A percentile compares a stretch with the other conserved stretches of the same genome.
Conservation (phyloP, 1,284 basidiomycete species). For the Meira miltonrushii region DNA sequence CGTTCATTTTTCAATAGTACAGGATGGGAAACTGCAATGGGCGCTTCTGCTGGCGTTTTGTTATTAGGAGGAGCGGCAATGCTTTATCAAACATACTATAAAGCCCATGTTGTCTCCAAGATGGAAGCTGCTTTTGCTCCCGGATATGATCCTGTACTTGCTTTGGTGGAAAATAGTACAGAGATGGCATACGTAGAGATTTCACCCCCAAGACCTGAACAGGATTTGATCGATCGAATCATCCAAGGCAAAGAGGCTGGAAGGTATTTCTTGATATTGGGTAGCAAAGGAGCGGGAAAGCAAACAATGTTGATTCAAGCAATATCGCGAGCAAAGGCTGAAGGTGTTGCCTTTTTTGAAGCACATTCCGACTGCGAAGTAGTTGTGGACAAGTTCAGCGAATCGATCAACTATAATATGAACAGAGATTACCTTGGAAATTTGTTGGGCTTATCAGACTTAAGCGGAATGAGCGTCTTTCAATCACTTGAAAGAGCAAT, state of each 20-base stretch:
- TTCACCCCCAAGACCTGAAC: slow-evolving; percentile 30
- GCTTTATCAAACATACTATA: slow-evolving; percentile 44
- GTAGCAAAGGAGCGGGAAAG: slow-evolving; percentile 45
- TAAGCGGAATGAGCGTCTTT: slow-evolving; percentile 38
- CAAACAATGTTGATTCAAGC: slow-evolving; percentile 41
- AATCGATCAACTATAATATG: slow-evolving; percentile 43
- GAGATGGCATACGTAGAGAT: slow-evolving; percentile 33
- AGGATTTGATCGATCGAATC: slow-evolving; percentile 41
- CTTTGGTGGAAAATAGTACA: slow-evolving; percentile 31
- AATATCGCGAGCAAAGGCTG: slow-evolving; percentile 37
- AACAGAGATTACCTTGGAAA: slow-evolving; percentile 47
- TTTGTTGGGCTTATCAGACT: slow-evolving; percentile 41
- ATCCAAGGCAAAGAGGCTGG: slow-evolving; percentile 39
- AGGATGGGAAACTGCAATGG: slow-evolving; percentile 47
- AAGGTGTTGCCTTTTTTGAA: slow-evolving; percentile 47
- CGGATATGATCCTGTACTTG: slow-evolving; percentile 44
- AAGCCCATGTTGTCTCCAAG: slow-evolving; percentile 37
- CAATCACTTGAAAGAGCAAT: slow-evolving; percentile 40
- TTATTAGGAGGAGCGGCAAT: slow-evolving; percentile 42
- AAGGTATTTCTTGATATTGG: slow-evolving; percentile 43
- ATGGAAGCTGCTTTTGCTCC: slow-evolving; percentile 45
- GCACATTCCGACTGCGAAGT: slow-evolving; percentile 38
- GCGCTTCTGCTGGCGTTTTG: slow-evolving; percentile 39
- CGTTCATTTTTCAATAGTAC: slow-evolving; percentile 30
- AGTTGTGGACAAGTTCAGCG: slow-evolving; percentile 43